phyloP scores from a whole-genome alignment of 2,329 filamentous ascomycete genomes.

The Lecanicillium sp. region DNA sequence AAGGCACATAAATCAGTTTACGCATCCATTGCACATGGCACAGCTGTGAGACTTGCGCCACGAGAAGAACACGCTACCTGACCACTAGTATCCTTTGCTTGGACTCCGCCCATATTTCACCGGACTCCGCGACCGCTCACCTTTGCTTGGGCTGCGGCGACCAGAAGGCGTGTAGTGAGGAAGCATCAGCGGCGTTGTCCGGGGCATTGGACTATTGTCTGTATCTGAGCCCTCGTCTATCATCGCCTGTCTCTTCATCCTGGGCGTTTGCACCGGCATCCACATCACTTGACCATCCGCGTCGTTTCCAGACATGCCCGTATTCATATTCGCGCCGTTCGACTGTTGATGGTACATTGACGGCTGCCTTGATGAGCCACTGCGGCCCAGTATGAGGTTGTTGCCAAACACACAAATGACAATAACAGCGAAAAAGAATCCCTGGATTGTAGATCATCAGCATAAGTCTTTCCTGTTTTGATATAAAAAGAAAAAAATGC shows the following conservation, averaged over 20 bases:
- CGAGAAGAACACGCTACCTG: not conserved
- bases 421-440: slow-evolving; percentile 42
- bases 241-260: slow-evolving; percentile 31
- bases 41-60: not conserved
- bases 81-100: slow-evolving; percentile 25
- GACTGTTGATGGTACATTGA: slow-evolving; percentile 17
- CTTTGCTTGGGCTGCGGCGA: slow-evolving; percentile 41
- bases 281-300: slow-evolving; percentile 37
- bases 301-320: slow-evolving; percentile 19
- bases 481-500: too few species aligned
- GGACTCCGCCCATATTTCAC: slow-evolving; percentile 33
- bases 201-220: slow-evolving; percentile 39
- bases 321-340: slow-evolving; percentile 10
- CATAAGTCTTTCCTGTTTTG: not conserved
- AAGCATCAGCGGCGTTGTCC: slow-evolving; percentile 31
- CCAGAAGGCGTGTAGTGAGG: slow-evolving; percentile 37
- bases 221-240: slow-evolving; percentile 41
- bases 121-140: slow-evolving; percentile 39
- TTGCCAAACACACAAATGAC: slow-evolving; percentile 40
- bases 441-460: slow-evolving; percentile 29
- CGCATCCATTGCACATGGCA: too few species aligned
- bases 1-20: too few species aligned
- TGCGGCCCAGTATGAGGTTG: slow-evolving; percentile 36
- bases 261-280: slow-evolving; percentile 42
- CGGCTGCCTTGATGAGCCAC: slow-evolving; percentile 17